These are phyloP conservation scores for Sugiyamaella valdiviana DNA, from an alignment of 805 yeast genomes.

Conservation along the genomic window DNA sequence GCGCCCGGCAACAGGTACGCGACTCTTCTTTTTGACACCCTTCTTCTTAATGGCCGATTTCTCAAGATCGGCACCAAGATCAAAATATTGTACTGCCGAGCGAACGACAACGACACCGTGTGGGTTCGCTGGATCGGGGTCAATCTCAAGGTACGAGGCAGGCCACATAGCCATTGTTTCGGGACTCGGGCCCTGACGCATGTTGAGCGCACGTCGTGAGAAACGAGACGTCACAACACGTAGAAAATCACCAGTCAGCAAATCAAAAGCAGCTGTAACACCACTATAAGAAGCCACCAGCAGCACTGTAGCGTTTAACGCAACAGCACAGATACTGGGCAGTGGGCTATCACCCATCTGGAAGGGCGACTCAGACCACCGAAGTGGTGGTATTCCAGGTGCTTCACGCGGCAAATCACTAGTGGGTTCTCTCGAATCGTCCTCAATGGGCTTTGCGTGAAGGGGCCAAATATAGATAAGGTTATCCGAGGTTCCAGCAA, in stretches of 20 bases:
- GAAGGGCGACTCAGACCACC: conserved; percentile 18
- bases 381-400: conserved; percentile 7
- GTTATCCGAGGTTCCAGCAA: conserved; percentile 17
- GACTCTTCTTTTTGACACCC: conserved; percentile 19
- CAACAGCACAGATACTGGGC: conserved; percentile 25
- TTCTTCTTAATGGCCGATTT: conserved; percentile 17
- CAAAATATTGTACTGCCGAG: conserved; percentile 26
- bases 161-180: conserved; percentile 19
- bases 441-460: conserved; percentile 5
- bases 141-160: conserved; percentile 25
- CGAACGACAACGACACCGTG: conserved; percentile 26
- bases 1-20: conserved; percentile 8
- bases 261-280: conserved; percentile 23
- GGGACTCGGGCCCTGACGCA: conserved; percentile 14
- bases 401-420: neutral
- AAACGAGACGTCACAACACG: conserved; percentile 27
- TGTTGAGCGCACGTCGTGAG: conserved; percentile 23
- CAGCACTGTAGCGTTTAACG: conserved; percentile 27
- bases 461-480: conserved; percentile 18
- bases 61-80: conserved; percentile 24
- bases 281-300: conserved; percentile 28
- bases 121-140: conserved; percentile 26
- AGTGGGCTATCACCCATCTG: conserved; percentile 8
- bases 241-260: conserved; percentile 25
- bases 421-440: neutral